phyloP scores from a whole-genome alignment of 257 asterid species.

The Capsicum chinense region DNA sequence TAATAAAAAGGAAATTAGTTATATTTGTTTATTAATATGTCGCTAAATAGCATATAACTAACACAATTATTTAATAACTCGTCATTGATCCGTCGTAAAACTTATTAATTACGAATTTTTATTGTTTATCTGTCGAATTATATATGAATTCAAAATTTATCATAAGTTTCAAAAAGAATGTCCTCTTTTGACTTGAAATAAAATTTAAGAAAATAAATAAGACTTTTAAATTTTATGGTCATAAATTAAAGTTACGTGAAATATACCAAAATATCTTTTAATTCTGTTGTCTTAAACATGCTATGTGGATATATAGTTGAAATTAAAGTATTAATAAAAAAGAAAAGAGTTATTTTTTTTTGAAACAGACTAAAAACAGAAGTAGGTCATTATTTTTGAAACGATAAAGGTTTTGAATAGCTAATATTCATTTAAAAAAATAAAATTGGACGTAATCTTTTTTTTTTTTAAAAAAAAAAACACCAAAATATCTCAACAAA shows the following conservation, averaged over 20 bases:
- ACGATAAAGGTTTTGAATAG: neutral
- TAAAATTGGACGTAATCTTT: neutral
- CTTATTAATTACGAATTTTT: neutral
- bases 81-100: neutral
- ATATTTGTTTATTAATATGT: neutral
- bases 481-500: neutral
- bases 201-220: too few relatives aligned
- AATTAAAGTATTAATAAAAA: too few relatives aligned
- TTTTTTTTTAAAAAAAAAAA: neutral
- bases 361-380: too few relatives aligned
- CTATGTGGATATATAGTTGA: too few relatives aligned
- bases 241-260: too few relatives aligned
- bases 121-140: neutral
- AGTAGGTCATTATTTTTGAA: too few relatives aligned
- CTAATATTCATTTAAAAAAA: neutral
- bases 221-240: too few relatives aligned
- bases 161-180: too few relatives aligned
- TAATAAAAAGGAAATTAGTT: neutral
- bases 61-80: neutral
- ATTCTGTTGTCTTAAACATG: too few relatives aligned
- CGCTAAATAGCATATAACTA: neutral
- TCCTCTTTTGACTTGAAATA: too few relatives aligned
- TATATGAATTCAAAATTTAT: neutral
- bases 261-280: too few relatives aligned
- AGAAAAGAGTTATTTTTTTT: too few relatives aligned